These are phyloP conservation scores for Haplographium delicatum DNA, from an alignment of 495 filamentous ascomycete genomes.

Conservation along the genomic window DNA sequence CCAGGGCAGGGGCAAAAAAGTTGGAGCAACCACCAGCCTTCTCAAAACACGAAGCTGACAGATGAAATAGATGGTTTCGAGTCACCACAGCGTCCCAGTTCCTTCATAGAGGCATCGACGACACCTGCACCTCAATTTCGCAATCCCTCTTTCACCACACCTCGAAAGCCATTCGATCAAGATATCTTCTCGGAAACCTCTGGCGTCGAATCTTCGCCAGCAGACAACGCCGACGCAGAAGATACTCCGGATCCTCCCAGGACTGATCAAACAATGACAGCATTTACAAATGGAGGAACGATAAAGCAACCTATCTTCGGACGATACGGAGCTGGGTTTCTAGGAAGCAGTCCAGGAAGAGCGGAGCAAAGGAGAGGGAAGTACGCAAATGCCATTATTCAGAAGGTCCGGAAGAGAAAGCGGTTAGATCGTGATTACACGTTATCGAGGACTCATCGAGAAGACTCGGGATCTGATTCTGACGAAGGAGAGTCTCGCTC, in stretches of 20 bases:
- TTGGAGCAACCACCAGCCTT: conserved; percentile 25
- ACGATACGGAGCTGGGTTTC: conserved; percentile 37
- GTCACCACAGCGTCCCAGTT: conserved; percentile 21
- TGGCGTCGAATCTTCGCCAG: conserved; percentile 77
- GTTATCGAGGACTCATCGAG: conserved; percentile 34
- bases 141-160: conserved; percentile 72
- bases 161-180: conserved; percentile 62
- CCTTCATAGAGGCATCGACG: conserved; percentile 28
- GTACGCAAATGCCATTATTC: conserved; percentile 47
- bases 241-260: conserved; percentile 59
- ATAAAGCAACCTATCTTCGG: conserved; percentile 44
- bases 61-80: conserved; percentile 21
- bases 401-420: conserved; percentile 50
- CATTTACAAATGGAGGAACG: conserved; percentile 36
- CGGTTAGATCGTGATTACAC: conserved; percentile 40
- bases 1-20: conserved; percentile 44
- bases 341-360: conserved; percentile 41
- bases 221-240: conserved; percentile 61
- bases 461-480: conserved; percentile 58
- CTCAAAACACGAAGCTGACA: conserved; percentile 17
- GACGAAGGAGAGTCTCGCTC: conserved; percentile 35
- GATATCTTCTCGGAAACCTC: conserved; percentile 62
- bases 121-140: conserved; percentile 46
- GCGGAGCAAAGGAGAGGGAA: conserved; percentile 50
- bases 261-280: conserved; percentile 32